Percentiles rank a stretch among this genome's conserved stretches.
These are phyloP conservation scores for Ustilago xerochloae DNA, from an alignment of 1,284 basidiomycete species.

Conservation along the genomic window DNA sequence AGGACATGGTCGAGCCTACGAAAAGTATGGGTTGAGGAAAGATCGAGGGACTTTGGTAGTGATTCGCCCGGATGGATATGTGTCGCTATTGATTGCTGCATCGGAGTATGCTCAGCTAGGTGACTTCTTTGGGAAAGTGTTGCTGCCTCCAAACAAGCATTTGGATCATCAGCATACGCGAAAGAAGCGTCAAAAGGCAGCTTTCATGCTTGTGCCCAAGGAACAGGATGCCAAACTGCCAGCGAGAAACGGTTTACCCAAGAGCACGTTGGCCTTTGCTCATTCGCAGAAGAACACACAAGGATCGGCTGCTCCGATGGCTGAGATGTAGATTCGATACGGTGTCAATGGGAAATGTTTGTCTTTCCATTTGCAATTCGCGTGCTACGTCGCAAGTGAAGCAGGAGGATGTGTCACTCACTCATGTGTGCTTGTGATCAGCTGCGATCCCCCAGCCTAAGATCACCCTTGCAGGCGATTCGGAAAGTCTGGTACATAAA, in stretches of 20 bases:
- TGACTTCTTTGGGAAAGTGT: constrained; percentile 17
- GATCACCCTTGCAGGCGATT: not conserved
- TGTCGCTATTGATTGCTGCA: constrained; percentile 20
- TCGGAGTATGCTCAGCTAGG: constrained; percentile 15
- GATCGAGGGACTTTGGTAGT: constrained; percentile 30
- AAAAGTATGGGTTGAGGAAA: constrained; percentile 22
- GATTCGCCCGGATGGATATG: constrained; percentile 39
- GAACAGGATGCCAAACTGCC: constrained; percentile 3
- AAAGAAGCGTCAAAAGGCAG: constrained; percentile 13
- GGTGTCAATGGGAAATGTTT: not conserved
- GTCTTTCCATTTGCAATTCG: too few relatives aligned
- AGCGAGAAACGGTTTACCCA: constrained; percentile 5
- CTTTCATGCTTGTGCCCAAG: constrained; percentile 8
- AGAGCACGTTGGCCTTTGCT: constrained; percentile 7
- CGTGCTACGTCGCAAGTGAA: too few relatives aligned
- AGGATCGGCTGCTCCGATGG: constrained; percentile 10
- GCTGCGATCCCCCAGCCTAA: not conserved
- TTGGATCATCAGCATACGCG: constrained; percentile 28
- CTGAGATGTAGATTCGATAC: constrained; percentile 18
- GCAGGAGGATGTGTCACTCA: too few relatives aligned
- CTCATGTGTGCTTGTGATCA: too few relatives aligned
- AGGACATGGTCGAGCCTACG: constrained; percentile 31
- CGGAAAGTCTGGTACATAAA: not conserved
- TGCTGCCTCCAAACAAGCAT: constrained; percentile 14
- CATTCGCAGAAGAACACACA: constrained; percentile 27